Evolutionary conservation across 2,329 filamentous ascomycete species (phyloP).

Genomic region (Epichloe typhina): DNA sequence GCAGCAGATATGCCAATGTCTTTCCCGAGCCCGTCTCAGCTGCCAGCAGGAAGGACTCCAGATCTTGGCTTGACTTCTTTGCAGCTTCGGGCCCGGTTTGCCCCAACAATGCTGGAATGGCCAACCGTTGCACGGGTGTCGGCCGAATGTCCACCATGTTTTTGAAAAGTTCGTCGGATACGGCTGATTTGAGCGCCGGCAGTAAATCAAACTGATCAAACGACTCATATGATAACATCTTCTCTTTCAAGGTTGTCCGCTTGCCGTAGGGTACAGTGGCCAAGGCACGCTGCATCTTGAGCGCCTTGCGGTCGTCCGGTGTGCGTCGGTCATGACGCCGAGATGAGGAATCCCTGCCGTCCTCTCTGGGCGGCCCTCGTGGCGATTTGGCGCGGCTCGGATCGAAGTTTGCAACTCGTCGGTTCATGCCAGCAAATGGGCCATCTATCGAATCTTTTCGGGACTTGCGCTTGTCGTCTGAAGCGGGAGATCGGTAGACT

Average conservation of each 20-base stretch:
- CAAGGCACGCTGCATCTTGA: slow-evolving; percentile 86
- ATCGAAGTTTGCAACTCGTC: slow-evolving; percentile 31
- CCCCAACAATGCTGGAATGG: slow-evolving; percentile 68
- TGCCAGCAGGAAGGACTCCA: slow-evolving; percentile 57
- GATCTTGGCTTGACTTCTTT: slow-evolving; percentile 27
- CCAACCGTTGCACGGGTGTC: slow-evolving; percentile 79
- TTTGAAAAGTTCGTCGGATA: slow-evolving; percentile 60
- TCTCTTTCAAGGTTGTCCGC: slow-evolving; percentile 36
- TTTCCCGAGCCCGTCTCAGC: slow-evolving; percentile 97
- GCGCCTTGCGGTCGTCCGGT: slow-evolving; percentile 47
- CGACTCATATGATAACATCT: slow-evolving; percentile 54
- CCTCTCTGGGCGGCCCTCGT: slow-evolving; percentile 8
- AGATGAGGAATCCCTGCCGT: slow-evolving; percentile 11
- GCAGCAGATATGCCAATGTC: slow-evolving; percentile 83
- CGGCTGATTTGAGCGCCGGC: slow-evolving; percentile 55
- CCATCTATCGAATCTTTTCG: slow-evolving; percentile 29
- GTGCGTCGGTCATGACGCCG: slow-evolving; percentile 22
- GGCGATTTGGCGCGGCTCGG: slow-evolving; percentile 11
- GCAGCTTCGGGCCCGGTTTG: slow-evolving; percentile 23
- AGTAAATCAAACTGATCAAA: slow-evolving; percentile 75
- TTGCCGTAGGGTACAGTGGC: slow-evolving; percentile 64
- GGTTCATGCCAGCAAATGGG: slow-evolving; percentile 44
- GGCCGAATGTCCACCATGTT: slow-evolving; percentile 64
- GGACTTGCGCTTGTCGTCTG: slow-evolving; percentile 20
- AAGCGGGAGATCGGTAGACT: slow-evolving; percentile 29